Evolutionary conservation across 805 yeast species (phyloP), one percentile per base, ranked within the genome.

Genomic region (Lachancea sp.): DNA sequence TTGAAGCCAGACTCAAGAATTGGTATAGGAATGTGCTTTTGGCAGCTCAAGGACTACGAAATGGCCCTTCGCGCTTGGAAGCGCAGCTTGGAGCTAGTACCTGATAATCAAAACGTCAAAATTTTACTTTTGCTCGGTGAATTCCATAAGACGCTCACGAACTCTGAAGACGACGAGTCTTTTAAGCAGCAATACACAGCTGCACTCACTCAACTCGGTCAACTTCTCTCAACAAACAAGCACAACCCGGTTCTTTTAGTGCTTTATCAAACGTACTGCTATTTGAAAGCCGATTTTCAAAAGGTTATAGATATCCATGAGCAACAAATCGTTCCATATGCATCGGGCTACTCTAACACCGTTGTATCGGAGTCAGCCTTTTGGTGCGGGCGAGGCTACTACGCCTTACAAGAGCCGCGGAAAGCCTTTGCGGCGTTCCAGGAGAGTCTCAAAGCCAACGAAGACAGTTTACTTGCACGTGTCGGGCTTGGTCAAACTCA

Each of bases 1-100:
- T 68, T 84, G 54, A 76, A 77, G 54, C 97, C 98, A 3, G 97
- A 91, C 67, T 95, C 97, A 16, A 74, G 99, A 64, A 75, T 93
- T 49, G 99, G 98, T 25, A 79, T 91, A 49, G 99, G 99, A 30
- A 69, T 93, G 52, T 90, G 97, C 64, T 91, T 82, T 60, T 93
- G 97, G 97, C 78, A 78, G 49, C 69, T 93, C 49, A 83, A 83
- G 42, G 95, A 87, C 62, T 76, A 78, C 51, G 75, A 75, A 42
- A 75, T 87, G 69, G 98, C 99, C 0, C 58, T 75, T 6, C 68
- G 70, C 41, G 83, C 98, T 0, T 93, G 98, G 97, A 75, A 77
- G 50, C 76, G 97, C 57, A 75, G 87, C 1, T 66, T 81, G 27
- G 84, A 82, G 59, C 64, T 91, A 35, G 78, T 83, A 50, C 79